Evolutionary conservation across 768 basidiomycete species (phyloP), one percentile per base, ranked within the genome.

Genomic region (Aureoboletus auriporus): DNA sequence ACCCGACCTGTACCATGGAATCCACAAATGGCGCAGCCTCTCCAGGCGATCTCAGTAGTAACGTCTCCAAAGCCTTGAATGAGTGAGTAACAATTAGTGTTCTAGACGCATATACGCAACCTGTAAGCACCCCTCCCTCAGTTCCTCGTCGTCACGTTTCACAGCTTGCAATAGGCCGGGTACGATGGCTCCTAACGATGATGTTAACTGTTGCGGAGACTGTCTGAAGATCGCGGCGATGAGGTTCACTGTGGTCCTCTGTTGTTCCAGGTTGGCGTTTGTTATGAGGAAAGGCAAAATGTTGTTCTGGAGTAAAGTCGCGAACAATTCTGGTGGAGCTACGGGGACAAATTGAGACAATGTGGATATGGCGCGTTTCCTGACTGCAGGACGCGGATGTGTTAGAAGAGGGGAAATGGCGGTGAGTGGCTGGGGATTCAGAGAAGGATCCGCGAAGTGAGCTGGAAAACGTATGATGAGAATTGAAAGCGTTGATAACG

Each of bases 341-440:
- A 82, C 80, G 13, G 84, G 87, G 34, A 93, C 76, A 63, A 93
- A 88, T 55, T 92, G 89, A 0, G 91, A 87, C 36, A 93, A 66
- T 0, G 93, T 90, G 33, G 83, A 73, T 50, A 97, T 93, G 3
- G 92, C 89, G 44, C 93, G 86, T 72, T 98, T 98, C 43, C 94
- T 83, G 45, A 98, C 89, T 0, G 92, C 91, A 9, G 88, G 80
- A 5, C 93, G 84, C 8, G 76, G 61, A 68, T 87, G 89, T n/a
- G 74, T 76, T 39, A 91, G 78, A 28, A 89, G 76, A 33, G 81
- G 89, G 1, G 80, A 85, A 46, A 88, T 77, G 16, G 85, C 82
- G 6, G 70, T 63, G 5, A 93, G 69, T 29, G 91, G 84, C 39
- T 77, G 77, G 13, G 83, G 77, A 40, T 71, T 62, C 44, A 84